Conservation (phyloP, 2,329 filamentous ascomycete genomes). For the Aspergillus glaucus region DNA sequence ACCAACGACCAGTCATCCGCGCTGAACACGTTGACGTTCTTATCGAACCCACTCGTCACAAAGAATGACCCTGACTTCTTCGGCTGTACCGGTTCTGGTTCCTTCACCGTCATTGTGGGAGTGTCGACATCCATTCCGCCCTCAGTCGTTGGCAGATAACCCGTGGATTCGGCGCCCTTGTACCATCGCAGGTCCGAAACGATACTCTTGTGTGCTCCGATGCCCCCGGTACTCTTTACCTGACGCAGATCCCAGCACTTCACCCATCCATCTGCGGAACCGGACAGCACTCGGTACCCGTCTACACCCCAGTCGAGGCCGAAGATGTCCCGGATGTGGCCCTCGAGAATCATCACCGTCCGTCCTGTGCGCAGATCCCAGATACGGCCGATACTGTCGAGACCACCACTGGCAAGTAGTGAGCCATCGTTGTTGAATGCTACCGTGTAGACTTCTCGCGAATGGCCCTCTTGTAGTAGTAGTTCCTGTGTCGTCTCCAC, state of each 20-base stretch:
- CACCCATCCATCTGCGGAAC: constrained; percentile 88
- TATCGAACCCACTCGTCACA: constrained; percentile 85
- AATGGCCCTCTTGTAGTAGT: constrained; percentile 87
- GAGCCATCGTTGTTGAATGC: constrained; percentile 89
- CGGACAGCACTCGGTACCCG: constrained; percentile 85
- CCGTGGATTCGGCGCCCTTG: constrained; percentile 73
- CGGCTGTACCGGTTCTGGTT: constrained; percentile 48
- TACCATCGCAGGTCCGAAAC: constrained; percentile 93
- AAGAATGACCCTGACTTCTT: constrained; percentile 90
- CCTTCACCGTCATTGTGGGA: constrained; percentile 7
- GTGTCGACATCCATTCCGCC: constrained; percentile 43
- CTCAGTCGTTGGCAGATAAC: constrained; percentile 54
- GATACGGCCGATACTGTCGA: constrained; percentile 89
- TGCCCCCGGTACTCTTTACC: constrained; percentile 72
- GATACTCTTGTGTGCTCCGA: constrained; percentile 85
- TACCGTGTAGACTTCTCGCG: constrained; percentile 83
- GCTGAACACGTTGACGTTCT: constrained; percentile 90
- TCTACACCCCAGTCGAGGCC: constrained; percentile 88
- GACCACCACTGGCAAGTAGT: constrained; percentile 79
- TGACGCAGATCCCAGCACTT: constrained; percentile 97
- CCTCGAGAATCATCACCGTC: constrained; percentile 92
- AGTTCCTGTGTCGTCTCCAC: constrained; percentile 78
- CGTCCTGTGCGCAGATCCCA: constrained; percentile 92
- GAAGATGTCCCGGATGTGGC: constrained; percentile 89
- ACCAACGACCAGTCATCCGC: constrained; percentile 92